A percentile compares a stretch with the other conserved stretches of the same genome.
Conservation (phyloP, 2,329 filamentous ascomycete genomes). For the Fusarium verticillioides region DNA sequence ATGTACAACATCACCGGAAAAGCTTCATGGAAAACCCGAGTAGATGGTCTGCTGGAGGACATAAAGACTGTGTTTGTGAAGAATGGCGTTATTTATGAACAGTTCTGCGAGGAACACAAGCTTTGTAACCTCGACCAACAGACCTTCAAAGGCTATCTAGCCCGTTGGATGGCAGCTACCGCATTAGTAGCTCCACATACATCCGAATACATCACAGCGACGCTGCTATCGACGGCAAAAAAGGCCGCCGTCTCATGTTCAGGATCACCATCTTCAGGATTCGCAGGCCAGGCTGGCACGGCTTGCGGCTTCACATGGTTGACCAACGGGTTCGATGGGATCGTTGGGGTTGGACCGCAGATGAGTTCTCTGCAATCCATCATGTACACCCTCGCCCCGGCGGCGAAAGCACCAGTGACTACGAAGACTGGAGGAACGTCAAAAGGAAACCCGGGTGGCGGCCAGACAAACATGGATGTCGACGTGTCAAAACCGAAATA, state of each 20-base stretch:
- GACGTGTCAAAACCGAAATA: slow-evolving; percentile 39
- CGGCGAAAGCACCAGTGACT: slow-evolving; percentile 59
- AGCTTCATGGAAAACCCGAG: slow-evolving; percentile 65
- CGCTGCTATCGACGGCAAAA: slow-evolving; percentile 29
- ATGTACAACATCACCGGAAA: slow-evolving; percentile 71
- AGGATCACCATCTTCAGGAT: slow-evolving; percentile 56
- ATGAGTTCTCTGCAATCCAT: slow-evolving; percentile 74
- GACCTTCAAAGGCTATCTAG: slow-evolving; percentile 80
- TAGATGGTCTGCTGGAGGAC: slow-evolving; percentile 66
- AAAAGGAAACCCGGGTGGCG: slow-evolving; percentile 60
- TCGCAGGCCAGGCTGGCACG: slow-evolving; percentile 65
- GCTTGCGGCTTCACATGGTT: slow-evolving; percentile 76
- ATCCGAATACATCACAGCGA: neutral
- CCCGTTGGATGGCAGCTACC: slow-evolving; percentile 71
- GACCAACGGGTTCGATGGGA: slow-evolving; percentile 65
- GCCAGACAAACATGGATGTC: slow-evolving; percentile 47
- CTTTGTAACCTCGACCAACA: slow-evolving; percentile 77
- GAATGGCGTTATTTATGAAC: slow-evolving; percentile 68
- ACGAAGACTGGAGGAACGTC: slow-evolving; percentile 69
- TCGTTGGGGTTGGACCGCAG: slow-evolving; percentile 73
- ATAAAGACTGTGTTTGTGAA: slow-evolving; percentile 65
- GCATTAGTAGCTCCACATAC: slow-evolving; percentile 61
- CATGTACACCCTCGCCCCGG: slow-evolving; percentile 66
- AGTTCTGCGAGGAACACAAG: slow-evolving; percentile 69
- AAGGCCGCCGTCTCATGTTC: slow-evolving; percentile 65